A percentile compares a stretch with the other conserved stretches of the same genome.
These are phyloP conservation scores for Aspergillus baeticus DNA, from an alignment of 495 filamentous ascomycete species.

Conservation along the genomic window DNA sequence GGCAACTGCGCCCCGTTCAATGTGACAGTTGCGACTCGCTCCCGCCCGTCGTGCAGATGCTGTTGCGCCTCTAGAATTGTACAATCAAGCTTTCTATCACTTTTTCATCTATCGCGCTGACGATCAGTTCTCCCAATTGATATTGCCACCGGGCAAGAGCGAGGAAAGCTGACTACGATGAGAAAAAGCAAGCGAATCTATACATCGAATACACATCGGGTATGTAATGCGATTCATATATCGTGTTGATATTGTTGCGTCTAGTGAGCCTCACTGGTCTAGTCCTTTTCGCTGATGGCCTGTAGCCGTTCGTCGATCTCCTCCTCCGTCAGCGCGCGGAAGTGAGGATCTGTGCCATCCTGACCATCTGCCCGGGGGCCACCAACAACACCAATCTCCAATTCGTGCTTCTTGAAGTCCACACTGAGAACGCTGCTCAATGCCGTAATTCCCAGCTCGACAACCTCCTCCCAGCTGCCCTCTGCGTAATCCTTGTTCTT, in stretches of 20 bases:
- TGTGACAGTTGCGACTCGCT: not conserved
- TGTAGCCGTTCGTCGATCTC: slow-evolving; percentile 98
- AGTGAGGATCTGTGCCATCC: slow-evolving; percentile 72
- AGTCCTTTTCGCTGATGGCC: slow-evolving; percentile 98
- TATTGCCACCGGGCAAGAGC: slow-evolving; percentile 18
- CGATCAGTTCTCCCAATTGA: not conserved
- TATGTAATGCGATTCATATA: slow-evolving; percentile 19
- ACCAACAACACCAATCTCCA: slow-evolving; percentile 96
- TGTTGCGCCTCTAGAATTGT: slow-evolving; percentile 16
- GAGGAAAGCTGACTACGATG: slow-evolving; percentile 19
- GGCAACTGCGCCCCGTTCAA: slow-evolving; percentile 4
- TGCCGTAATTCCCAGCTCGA: slow-evolving; percentile 91
- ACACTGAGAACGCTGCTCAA: slow-evolving; percentile 95
- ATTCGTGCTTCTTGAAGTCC: slow-evolving; percentile 98
- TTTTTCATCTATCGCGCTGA: not conserved
- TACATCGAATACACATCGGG: slow-evolving; percentile 2
- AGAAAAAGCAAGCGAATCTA: slow-evolving; percentile 14
- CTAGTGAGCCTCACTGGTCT: slow-evolving; percentile 25
- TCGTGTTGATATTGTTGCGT: slow-evolving; percentile 17
- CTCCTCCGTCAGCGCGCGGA: slow-evolving; percentile 89
- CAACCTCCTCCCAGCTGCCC: slow-evolving; percentile 95
- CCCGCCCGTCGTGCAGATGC: not conserved
- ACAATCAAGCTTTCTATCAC: not conserved
- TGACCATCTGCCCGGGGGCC: slow-evolving; percentile 75
- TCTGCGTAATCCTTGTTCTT: slow-evolving; percentile 97